Conservation (phyloP, 2,329 filamentous ascomycete genomes). For the Didymella keratinophila region DNA sequence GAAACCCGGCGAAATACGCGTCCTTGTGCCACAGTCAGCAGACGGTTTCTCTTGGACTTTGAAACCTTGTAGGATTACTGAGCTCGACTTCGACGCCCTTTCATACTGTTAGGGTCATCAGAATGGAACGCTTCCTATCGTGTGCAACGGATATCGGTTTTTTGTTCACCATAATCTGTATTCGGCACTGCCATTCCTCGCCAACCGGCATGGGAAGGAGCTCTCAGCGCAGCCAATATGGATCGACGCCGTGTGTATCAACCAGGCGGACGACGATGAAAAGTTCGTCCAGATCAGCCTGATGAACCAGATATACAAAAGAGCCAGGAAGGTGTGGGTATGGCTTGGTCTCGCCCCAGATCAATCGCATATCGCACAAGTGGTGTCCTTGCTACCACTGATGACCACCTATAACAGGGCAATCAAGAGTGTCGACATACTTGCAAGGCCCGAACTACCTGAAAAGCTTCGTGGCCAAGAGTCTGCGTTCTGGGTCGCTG, state of each 20-base stretch:
- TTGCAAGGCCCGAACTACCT: too few species aligned
- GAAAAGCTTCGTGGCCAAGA: too few species aligned
- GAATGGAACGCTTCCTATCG: neutral
- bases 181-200: neutral
- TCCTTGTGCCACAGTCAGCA: neutral
- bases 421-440: too few species aligned
- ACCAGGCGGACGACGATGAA: neutral
- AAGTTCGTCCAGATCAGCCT: neutral
- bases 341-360: neutral
- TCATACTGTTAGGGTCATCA: neutral
- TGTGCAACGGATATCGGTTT: neutral
- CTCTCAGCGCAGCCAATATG: neutral
- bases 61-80: neutral
- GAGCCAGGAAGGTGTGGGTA: neutral
- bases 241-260: neutral
- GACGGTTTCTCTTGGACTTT: neutral
- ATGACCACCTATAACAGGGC: neutral
- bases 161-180: neutral
- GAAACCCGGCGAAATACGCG: neutral
- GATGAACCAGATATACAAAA: neutral
- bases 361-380: neutral
- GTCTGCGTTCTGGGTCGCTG: neutral
- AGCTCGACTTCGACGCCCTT: neutral
- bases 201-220: neutral
- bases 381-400: neutral